phyloP scores from a whole-genome alignment of 495 filamentous ascomycete genomes.

The Chaetomium fimeti region DNA sequence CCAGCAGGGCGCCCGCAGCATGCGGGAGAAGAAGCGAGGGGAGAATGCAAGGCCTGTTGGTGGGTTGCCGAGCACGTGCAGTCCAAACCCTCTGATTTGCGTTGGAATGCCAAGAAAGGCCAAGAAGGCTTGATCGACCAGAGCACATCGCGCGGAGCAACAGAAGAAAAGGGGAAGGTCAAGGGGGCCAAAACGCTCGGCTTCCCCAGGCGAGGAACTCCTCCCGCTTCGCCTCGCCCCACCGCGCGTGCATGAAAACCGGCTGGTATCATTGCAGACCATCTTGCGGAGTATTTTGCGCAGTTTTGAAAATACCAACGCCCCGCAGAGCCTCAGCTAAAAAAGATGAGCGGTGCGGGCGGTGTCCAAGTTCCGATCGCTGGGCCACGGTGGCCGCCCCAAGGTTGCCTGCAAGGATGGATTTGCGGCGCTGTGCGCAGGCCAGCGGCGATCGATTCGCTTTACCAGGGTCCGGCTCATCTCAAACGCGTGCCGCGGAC shows the following conservation, averaged over 20 bases:
- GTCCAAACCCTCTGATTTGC: slow-evolving; percentile 11
- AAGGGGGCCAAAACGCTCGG: slow-evolving; percentile 10
- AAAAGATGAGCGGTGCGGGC: neutral
- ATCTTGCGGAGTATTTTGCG: slow-evolving; percentile 1
- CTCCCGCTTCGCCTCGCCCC: neutral
- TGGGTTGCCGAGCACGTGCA: slow-evolving; percentile 23
- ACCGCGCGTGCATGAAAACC: neutral
- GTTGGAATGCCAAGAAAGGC: slow-evolving; percentile 14
- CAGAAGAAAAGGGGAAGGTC: slow-evolving; percentile 7
- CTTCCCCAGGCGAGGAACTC: slow-evolving; percentile 11
- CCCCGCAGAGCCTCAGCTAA: neutral
- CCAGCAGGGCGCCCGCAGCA: slow-evolving; percentile 2
- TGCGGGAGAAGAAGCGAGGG: neutral
- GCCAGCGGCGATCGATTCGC: slow-evolving; percentile 20
- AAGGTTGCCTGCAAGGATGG: neutral
- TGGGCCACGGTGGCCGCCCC: slow-evolving; percentile 1
- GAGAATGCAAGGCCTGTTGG: neutral
- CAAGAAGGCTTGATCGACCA: slow-evolving; percentile 21
- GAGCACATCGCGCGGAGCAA: slow-evolving; percentile 11
- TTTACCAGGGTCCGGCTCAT: slow-evolving; percentile 17
- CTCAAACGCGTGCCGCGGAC: slow-evolving; percentile 23
- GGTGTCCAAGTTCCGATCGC: neutral
- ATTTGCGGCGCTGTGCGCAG: neutral
- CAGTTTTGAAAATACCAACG: neutral
- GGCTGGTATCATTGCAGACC: neutral